A percentile compares a stretch with the other conserved stretches of the same genome.
Conservation (phyloP, 1,139 yeast species). For the Petasospora rhodanensis region DNA sequence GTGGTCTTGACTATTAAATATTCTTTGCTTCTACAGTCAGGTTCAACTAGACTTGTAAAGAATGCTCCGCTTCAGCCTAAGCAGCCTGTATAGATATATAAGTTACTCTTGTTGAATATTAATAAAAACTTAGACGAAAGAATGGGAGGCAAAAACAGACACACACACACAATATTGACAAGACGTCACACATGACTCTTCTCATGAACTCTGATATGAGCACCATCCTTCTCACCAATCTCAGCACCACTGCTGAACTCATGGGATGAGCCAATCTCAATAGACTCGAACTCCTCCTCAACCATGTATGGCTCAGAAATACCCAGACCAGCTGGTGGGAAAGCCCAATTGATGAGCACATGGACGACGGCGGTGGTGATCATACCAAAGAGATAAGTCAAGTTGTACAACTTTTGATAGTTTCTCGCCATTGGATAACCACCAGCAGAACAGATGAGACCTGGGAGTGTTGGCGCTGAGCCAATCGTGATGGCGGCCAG, state of each 20-base stretch:
- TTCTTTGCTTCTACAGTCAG: too few relatives aligned
- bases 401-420: conserved; percentile 10
- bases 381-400: conserved; percentile 12
- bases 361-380: conserved; percentile 5
- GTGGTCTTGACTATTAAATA: conserved; percentile 21
- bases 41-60: too few relatives aligned
- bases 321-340: conserved; percentile 15
- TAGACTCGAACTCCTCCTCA: conserved; percentile 3
- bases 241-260: too few relatives aligned
- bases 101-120: too few relatives aligned
- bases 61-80: too few relatives aligned
- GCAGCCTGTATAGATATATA: too few relatives aligned
- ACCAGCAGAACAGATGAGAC: conserved; percentile 20
- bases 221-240: too few relatives aligned
- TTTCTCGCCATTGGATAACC: conserved; percentile 6
- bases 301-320: conserved; percentile 8
- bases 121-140: too few relatives aligned
- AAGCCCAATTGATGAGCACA: conserved; percentile 6
- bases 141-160: too few relatives aligned
- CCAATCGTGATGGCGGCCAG: conserved; percentile 29
- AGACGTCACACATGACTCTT: too few relatives aligned
- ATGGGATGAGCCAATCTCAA: conserved; percentile 3
- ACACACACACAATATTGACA: too few relatives aligned
- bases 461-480: conserved; percentile 30
- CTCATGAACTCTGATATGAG: too few relatives aligned